A percentile compares a stretch with the other conserved stretches of the same genome.
These are phyloP conservation scores for Podospora pseudoanserina DNA, from an alignment of 495 filamentous ascomycete genomes.

Conservation along the genomic window DNA sequence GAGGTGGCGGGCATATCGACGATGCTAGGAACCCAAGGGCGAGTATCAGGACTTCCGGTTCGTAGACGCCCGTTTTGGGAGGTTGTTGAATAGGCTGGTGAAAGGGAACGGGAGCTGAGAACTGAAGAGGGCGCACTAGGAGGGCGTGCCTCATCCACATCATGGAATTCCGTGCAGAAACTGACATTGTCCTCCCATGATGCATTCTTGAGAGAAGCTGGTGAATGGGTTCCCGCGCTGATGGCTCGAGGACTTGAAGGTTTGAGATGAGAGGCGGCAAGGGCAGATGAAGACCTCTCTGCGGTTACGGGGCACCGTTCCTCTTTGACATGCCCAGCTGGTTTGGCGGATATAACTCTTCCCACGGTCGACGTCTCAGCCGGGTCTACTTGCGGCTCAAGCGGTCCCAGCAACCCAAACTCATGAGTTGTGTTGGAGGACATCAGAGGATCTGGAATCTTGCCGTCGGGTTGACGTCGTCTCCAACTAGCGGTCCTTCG, in stretches of 20 bases:
- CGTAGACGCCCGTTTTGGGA: background rate
- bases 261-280: background rate
- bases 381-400: background rate
- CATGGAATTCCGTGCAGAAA: background rate
- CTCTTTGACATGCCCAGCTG: background rate
- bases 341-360: background rate
- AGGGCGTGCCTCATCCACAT: background rate
- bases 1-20: background rate
- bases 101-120: background rate
- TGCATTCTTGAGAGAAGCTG: background rate
- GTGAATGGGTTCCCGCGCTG: background rate
- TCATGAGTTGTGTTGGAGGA: background rate
- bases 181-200: background rate
- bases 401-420: background rate
- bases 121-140: background rate
- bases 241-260: background rate
- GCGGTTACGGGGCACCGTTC: background rate
- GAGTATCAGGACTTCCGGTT: background rate
- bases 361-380: background rate
- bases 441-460: background rate
- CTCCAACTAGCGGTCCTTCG: background rate
- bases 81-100: background rate
- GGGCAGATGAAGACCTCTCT: background rate
- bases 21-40: background rate
- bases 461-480: background rate